These are phyloP conservation scores for Ajuga reptans DNA, from an alignment of 305 asterid species.

Conservation along the genomic window DNA sequence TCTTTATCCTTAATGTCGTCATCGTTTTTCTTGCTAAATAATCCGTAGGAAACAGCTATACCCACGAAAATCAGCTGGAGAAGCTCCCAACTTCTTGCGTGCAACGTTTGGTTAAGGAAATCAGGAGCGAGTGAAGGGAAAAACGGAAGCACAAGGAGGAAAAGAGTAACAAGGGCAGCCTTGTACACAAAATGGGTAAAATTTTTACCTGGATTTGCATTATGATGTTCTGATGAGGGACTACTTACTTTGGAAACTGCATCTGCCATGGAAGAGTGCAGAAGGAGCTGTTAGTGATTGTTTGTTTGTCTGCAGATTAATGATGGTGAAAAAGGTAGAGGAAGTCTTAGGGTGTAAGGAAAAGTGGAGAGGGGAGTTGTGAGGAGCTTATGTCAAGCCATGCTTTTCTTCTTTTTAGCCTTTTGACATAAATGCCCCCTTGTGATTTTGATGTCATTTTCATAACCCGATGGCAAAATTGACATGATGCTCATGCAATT, in stretches of 20 bases:
- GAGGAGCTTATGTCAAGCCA: constrained; percentile 40
- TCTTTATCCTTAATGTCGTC: constrained; percentile 45
- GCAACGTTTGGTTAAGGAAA: constrained; percentile 49
- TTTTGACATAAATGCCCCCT: constrained; percentile 38
- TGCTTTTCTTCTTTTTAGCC: constrained; percentile 30
- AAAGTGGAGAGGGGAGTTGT: constrained; percentile 39
- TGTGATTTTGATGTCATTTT: neutral
- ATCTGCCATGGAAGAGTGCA: constrained; percentile 55
- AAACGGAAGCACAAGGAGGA: constrained; percentile 51
- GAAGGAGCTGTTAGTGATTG: neutral
- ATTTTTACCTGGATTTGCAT: constrained; percentile 39
- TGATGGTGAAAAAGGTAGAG: constrained; percentile 18
- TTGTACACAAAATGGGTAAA: constrained; percentile 45
- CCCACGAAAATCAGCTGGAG: constrained; percentile 86
- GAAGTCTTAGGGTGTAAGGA: constrained; percentile 47
- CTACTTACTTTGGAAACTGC: constrained; percentile 22
- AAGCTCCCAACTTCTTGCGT: constrained; percentile 78
- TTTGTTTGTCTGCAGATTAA: neutral
- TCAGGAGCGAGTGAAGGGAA: constrained; percentile 69
- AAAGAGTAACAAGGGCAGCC: constrained; percentile 42
- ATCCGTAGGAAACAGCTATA: constrained; percentile 93
- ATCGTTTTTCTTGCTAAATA: constrained; percentile 72
- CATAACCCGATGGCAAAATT: too few relatives aligned
- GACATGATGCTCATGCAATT: too few relatives aligned
- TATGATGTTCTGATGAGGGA: constrained; percentile 20